Conservation (phyloP, 2,329 filamentous ascomycete species). For the Stagonosporopsis chrysanthemi region DNA sequence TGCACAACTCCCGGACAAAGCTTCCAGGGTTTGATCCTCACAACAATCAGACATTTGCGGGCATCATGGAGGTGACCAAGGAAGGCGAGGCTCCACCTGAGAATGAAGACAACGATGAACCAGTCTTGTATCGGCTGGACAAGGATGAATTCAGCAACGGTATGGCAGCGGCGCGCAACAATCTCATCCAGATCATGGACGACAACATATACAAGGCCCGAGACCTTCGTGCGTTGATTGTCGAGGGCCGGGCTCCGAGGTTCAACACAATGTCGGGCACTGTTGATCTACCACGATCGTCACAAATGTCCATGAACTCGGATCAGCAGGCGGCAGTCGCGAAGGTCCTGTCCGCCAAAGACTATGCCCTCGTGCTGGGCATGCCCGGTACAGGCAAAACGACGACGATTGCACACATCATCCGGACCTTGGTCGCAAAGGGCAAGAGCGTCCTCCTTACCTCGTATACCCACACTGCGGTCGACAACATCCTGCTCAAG, state of each 20-base stretch:
- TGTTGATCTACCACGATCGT: conserved; percentile 60
- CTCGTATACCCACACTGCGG: conserved; percentile 95
- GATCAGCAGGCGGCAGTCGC: conserved; percentile 87
- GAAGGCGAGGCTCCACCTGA: conserved; percentile 52
- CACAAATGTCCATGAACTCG: conserved; percentile 75
- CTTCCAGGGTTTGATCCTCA: conserved; percentile 76
- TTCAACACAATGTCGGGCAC: conserved; percentile 75
- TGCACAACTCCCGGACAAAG: conserved; percentile 84
- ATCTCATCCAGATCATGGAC: conserved; percentile 90
- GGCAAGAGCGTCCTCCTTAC: conserved; percentile 92
- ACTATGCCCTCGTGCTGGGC: conserved; percentile 95
- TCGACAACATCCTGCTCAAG: conserved; percentile 97
- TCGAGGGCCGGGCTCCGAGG: conserved; percentile 75
- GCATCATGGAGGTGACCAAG: conserved; percentile 84
- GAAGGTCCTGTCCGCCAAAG: conserved; percentile 93
- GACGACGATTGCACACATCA: conserved; percentile 97
- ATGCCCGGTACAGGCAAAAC: conserved; percentile 99
- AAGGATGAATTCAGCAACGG: conserved; percentile 99
- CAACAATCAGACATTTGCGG: conserved; percentile 84
- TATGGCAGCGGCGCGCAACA: conserved; percentile 94
- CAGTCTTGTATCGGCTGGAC: conserved; percentile 82
- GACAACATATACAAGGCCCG: conserved; percentile 74
- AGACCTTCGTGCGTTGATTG: conserved; percentile 78
- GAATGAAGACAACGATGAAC: conserved; percentile 57
- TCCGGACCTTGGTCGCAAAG: conserved; percentile 84